Conservation (phyloP, 306 rosid species). For the apple (Malus domestica) region ASM211411v1 NC_041795.1:36495501-36496000, state of each 20-base stretch:
- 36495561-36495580: slow-evolving; percentile 84
- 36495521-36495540: slow-evolving; percentile 86
- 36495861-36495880: slow-evolving; percentile 75
- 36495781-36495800: slow-evolving; percentile 79
- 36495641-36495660: slow-evolving; percentile 26
- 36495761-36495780: slow-evolving; percentile 79
- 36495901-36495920: slow-evolving; percentile 96
- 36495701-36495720: background rate
- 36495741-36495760: slow-evolving; percentile 15
- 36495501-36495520: slow-evolving; percentile 85
- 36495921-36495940: background rate
- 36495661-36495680: background rate
- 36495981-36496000: background rate
- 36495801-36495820: slow-evolving; percentile 72
- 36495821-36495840: slow-evolving; percentile 57
- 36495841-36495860: slow-evolving; percentile 73
- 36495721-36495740: slow-evolving; percentile 4
- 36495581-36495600: slow-evolving; percentile 80
- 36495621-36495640: slow-evolving; percentile 58
- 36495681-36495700: background rate
- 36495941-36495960: background rate
- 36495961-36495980: background rate
- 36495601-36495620: slow-evolving; percentile 76
- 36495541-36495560: slow-evolving; percentile 97
- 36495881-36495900: slow-evolving; percentile 83